Conservation (phyloP, 2,329 filamentous ascomycete species). For the Rosellinia necatrix region DNA sequence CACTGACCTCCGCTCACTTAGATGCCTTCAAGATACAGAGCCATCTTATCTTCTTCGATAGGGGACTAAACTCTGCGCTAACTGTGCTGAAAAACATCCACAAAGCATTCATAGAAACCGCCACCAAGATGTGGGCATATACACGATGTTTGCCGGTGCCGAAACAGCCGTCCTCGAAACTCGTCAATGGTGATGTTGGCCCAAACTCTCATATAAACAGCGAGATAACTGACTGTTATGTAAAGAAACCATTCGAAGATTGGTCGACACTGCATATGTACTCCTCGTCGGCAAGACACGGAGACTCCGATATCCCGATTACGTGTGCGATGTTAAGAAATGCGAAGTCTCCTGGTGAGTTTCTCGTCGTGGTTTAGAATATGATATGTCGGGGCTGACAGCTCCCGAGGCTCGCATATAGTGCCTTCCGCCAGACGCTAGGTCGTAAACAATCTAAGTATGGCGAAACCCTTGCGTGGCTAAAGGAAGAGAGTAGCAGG, state of each 20-base stretch:
- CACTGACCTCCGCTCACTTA: constrained; percentile 35
- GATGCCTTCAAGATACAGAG: constrained; percentile 82
- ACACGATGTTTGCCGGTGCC: constrained; percentile 59
- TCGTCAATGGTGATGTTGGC: constrained; percentile 67
- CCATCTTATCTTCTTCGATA: constrained; percentile 83
- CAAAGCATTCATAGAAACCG: constrained; percentile 75
- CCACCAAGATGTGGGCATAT: constrained; percentile 73
- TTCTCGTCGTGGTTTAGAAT: background rate
- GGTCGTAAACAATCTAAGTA: constrained; percentile 73
- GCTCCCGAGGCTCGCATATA: constrained; percentile 64
- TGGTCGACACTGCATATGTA: constrained; percentile 66
- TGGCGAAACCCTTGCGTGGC: constrained; percentile 67
- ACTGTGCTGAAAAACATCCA: constrained; percentile 78
- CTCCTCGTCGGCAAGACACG: constrained; percentile 64
- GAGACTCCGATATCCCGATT: constrained; percentile 52
- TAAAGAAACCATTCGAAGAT: constrained; percentile 65
- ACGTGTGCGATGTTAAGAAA: constrained; percentile 63
- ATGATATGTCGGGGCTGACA: constrained; percentile 17
- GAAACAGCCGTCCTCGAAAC: constrained; percentile 58
- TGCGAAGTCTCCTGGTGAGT: constrained; percentile 66
- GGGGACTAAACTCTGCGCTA: constrained; percentile 70
- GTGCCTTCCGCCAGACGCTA: constrained; percentile 73
- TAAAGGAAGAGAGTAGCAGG: constrained; percentile 55
- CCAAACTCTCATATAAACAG: no score
- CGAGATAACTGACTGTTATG: background rate